These are phyloP conservation scores for Torulaspora indica DNA, from an alignment of 805 yeast species.

Conservation along the genomic window DNA sequence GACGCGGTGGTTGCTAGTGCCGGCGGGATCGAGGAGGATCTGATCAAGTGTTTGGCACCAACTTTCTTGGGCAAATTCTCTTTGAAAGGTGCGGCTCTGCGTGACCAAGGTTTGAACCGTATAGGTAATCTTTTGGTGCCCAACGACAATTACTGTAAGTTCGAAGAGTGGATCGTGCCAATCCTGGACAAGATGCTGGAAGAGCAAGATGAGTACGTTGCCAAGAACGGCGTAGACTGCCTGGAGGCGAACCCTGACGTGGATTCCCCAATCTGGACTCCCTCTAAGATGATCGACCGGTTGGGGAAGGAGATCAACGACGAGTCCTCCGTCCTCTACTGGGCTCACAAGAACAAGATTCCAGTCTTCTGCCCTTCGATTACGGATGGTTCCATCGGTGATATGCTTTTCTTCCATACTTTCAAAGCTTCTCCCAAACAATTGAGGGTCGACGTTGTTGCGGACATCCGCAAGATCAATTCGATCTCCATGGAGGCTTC, in stretches of 20 bases:
- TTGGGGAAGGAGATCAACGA: conserved; percentile 93
- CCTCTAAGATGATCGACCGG: conserved; percentile 86
- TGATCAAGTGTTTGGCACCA: conserved; percentile 94
- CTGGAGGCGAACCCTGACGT: conserved; percentile 48
- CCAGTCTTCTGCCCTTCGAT: conserved; percentile 97
- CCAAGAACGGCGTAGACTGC: conserved; percentile 46
- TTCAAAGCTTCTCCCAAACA: conserved; percentile 90
- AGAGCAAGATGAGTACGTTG: conserved; percentile 74
- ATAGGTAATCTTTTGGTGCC: conserved; percentile 97
- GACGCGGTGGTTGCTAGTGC: conserved; percentile 95
- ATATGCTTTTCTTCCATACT: conserved; percentile 97
- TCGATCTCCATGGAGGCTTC: conserved; percentile 93
- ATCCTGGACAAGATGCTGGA: conserved; percentile 78
- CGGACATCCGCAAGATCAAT: conserved; percentile 87
- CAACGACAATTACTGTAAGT: conserved; percentile 93
- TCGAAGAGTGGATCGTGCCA: conserved; percentile 99
- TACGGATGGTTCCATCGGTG: conserved; percentile 98
- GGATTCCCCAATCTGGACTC: conserved; percentile 76
- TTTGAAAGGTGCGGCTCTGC: conserved; percentile 70
- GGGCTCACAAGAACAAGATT: conserved; percentile 96
- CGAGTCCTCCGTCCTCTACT: conserved; percentile 87
- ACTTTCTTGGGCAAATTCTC: conserved; percentile 91
- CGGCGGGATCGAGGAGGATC: conserved; percentile 97
- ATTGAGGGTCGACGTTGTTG: conserved; percentile 84
- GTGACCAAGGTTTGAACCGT: conserved; percentile 96